Evolutionary conservation across 2,329 filamentous ascomycete species (phyloP).

Genomic region (Nannizziopsis barbatae): DNA sequence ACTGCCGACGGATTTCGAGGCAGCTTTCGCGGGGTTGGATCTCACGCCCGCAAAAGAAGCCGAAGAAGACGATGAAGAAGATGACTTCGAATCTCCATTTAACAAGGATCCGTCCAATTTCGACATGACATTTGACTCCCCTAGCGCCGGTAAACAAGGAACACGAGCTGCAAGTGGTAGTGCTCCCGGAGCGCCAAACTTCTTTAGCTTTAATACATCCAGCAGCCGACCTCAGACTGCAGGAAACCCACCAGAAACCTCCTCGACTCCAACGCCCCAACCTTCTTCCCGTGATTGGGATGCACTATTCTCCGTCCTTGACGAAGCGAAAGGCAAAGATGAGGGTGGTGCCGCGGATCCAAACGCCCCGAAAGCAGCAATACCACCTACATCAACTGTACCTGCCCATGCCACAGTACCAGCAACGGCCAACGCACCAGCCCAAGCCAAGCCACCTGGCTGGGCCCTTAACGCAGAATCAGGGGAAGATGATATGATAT

Average conservation of each 20-base stretch:
- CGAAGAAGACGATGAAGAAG: conserved; percentile 45
- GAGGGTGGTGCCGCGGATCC: conserved; percentile 15
- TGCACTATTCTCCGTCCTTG: conserved; percentile 75
- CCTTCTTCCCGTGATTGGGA: conserved; percentile 71
- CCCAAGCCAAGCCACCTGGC: conserved; percentile 38
- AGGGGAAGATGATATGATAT: conserved; percentile 78
- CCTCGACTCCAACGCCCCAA: conserved; percentile 22
- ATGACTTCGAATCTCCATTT: conserved; percentile 33
- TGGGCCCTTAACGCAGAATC: conserved; percentile 61
- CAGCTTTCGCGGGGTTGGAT: conserved; percentile 36
- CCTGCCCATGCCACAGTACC: conserved; percentile 5
- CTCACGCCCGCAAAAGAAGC: conserved; percentile 37
- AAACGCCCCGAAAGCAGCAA: conserved; percentile 18
- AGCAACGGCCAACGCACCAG: conserved; percentile 17
- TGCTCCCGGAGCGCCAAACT: conserved; percentile 25
- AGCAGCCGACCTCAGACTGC: conserved; percentile 18
- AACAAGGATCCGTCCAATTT: conserved; percentile 31
- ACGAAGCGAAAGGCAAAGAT: conserved; percentile 39
- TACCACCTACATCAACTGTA: conserved; percentile 10
- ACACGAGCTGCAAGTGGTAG: conserved; percentile 10
- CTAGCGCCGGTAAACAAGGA: conserved; percentile 23
- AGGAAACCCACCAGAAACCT: not conserved
- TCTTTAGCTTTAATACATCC: conserved; percentile 30
- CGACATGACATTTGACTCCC: conserved; percentile 38
- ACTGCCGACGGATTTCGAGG: conserved; percentile 34